These are phyloP conservation scores for Ophiorrhiza pumila DNA, from an alignment of 257 asterid species.

Conservation along the genomic window DNA sequence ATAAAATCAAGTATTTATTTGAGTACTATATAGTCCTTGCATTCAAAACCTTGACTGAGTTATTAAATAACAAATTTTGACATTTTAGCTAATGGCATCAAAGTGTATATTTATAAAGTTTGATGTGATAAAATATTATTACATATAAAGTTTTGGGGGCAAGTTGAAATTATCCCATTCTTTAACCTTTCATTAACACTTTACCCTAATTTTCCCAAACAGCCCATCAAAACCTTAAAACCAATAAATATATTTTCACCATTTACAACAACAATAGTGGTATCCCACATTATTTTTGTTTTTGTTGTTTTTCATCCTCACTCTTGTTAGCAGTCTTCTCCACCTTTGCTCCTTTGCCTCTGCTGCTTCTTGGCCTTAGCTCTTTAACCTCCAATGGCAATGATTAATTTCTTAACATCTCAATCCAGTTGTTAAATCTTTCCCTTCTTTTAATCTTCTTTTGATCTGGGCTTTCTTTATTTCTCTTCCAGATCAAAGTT, in stretches of 20 bases:
- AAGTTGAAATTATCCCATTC: neutral
- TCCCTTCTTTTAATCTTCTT: slow-evolving; percentile 19
- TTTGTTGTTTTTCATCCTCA: neutral
- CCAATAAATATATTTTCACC: slow-evolving; percentile 13
- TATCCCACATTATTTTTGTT: slow-evolving; percentile 12
- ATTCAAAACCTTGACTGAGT: too few relatives aligned
- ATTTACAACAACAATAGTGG: slow-evolving; percentile 17
- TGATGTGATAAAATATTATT: too few relatives aligned
- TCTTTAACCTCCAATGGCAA: slow-evolving; percentile 19
- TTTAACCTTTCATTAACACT: slow-evolving; percentile 32
- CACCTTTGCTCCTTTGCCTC: slow-evolving; percentile 32
- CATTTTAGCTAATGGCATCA: neutral
- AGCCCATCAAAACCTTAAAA: slow-evolving; percentile 10
- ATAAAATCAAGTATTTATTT: too few relatives aligned
- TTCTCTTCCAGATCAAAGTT: slow-evolving; percentile 33
- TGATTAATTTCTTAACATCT: slow-evolving; percentile 35
- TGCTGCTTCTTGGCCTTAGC: slow-evolving; percentile 28
- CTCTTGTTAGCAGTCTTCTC: slow-evolving; percentile 32
- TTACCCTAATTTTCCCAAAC: slow-evolving; percentile 43
- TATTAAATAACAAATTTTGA: too few relatives aligned
- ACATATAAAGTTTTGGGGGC: too few relatives aligned
- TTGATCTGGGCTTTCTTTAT: slow-evolving; percentile 37
- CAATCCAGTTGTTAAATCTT: slow-evolving; percentile 28
- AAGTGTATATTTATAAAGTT: neutral
- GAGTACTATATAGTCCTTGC: too few relatives aligned